phyloP scores from a whole-genome alignment of 2,329 filamentous ascomycete genomes.

The Pyricularia sp. region DNA sequence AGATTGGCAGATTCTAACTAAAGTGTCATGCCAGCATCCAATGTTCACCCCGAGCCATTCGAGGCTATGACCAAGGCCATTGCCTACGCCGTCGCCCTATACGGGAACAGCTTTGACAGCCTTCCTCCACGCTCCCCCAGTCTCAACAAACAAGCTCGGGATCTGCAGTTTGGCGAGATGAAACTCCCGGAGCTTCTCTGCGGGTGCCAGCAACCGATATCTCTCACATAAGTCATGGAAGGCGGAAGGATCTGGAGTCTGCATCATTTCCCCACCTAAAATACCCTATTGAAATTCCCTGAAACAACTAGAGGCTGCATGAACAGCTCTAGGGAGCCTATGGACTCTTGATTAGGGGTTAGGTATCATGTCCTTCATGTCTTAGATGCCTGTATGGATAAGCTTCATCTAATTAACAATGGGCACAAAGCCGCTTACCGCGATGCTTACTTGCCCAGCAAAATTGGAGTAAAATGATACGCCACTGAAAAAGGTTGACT shows the following conservation, averaged over 20 bases:
- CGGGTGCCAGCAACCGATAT: background rate
- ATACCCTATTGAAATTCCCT: too few species aligned
- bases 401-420: too few species aligned
- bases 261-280: too few species aligned
- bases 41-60: conserved; percentile 44
- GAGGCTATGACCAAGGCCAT: conserved; percentile 45
- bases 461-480: too few species aligned
- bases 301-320: too few species aligned
- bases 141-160: background rate
- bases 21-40: conserved; percentile 35
- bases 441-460: too few species aligned
- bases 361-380: too few species aligned
- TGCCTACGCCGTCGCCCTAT: conserved; percentile 40
- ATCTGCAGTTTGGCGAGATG: background rate
- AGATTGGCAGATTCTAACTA: background rate
- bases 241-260: background rate
- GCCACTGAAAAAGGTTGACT: too few species aligned
- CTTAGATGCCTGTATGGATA: too few species aligned
- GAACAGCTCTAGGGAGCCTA: too few species aligned
- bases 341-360: too few species aligned
- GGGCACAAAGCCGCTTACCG: too few species aligned
- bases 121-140: background rate
- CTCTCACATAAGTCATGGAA: background rate
- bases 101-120: conserved; percentile 32
- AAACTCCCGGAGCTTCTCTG: background rate